Conservation (phyloP, 2,329 filamentous ascomycete genomes). For the Colletotrichum tropicicola region DNA sequence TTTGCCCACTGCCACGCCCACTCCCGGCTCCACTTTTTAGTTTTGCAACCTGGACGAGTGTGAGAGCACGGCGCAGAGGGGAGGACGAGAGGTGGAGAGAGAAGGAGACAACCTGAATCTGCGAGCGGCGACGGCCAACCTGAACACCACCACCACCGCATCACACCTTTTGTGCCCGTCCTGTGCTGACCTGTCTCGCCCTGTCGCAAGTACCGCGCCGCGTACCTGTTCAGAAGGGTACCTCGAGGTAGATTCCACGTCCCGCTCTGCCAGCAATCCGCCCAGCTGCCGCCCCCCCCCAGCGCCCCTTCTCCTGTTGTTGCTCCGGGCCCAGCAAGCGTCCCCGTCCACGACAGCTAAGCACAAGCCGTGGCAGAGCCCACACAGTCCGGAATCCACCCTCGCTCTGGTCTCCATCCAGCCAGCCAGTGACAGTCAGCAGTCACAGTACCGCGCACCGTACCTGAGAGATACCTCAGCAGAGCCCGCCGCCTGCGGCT, state of each 20-base stretch:
- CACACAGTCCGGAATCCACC: conserved; percentile 13
- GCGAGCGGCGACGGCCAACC: not conserved
- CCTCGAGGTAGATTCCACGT: not conserved
- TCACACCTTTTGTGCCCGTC: not conserved
- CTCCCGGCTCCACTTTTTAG: not conserved
- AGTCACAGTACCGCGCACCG: not conserved
- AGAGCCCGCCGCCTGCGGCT: too few relatives aligned
- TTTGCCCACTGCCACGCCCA: not conserved
- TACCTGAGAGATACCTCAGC: not conserved
- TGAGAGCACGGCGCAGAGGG: not conserved
- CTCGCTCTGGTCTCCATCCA: not conserved
- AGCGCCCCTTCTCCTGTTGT: not conserved
- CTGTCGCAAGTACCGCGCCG: not conserved
- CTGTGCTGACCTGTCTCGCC: not conserved
- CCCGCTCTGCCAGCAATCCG: not conserved
- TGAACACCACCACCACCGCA: not conserved
- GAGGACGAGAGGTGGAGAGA: not conserved
- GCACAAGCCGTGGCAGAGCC: conserved; percentile 1
- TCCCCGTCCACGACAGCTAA: not conserved
- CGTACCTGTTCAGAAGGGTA: not conserved
- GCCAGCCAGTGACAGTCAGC: conserved; percentile 7
- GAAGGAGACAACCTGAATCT: not conserved
- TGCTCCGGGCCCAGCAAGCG: not conserved
- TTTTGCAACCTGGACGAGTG: too few relatives aligned
- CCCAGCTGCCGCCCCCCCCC: too few relatives aligned